Base-by-base conservation (phyloP, 345 rosid genomes). In the Camelina neglecta region DNA sequence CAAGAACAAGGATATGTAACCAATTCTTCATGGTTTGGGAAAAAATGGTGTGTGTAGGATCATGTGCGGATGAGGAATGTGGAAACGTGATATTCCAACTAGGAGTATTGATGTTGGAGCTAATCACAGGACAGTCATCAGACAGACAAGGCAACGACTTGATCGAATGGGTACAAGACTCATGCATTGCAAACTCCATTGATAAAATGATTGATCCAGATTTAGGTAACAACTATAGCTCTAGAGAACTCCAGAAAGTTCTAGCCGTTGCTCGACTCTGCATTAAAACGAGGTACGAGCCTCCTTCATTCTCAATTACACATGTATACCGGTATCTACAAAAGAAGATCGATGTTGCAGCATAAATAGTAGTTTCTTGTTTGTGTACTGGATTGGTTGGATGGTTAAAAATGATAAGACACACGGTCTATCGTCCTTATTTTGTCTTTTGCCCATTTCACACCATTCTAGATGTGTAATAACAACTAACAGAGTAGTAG, bases 201-300 rank as follows among this genome's bases (percentile, higher is more conserved):
- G 85, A 88, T 35, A 89, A 83, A 65, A 89, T 95, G 93, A 89
- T 95, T 69, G 96, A 95, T 67, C 97, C 99, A 1, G 99, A 92
- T 72, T 86, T 95, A 3, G 97, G 96, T 9, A 81, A 83, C 77
- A 79, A 75, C 65, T 91, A 89, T 41, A 82, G 79, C 71, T 84
- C 90, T 2, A 82, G 64, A 53, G 91, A 91, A 79, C 93, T 95
- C 42, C 89, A 81, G 80, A 83, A 82, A 67, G 92, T 89, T 53
- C 84, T 93, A 12, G 86, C 87, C 4, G 87, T 90, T 23, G 97
- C 97, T 57, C 84, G 88, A 63, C 75, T 87, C 38, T 94, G 99
- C 74, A 79, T 90, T 60, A 90, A 84, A 60, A 79, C 90, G 5
- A 80, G 82, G 76, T 83, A 85, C 48, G 83, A 85, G 60, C 97